Evolutionary conservation across 176 grass and related monocot species (phyloP), one percentile per base, ranked within the genome.

Genomic region (Poa pratensis): DNA sequence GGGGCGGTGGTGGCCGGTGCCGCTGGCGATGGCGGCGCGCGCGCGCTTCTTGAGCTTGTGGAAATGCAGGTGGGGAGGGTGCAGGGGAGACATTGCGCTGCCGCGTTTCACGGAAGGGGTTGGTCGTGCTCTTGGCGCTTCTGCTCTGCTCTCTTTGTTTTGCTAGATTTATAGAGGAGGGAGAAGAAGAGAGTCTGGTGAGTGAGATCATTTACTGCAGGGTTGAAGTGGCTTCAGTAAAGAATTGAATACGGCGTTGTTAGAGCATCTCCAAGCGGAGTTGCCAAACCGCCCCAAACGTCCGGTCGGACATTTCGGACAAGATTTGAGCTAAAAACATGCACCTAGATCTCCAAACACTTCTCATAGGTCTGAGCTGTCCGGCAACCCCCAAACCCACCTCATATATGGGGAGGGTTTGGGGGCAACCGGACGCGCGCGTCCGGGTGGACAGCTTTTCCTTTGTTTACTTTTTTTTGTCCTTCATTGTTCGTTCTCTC

Each of bases 11-110:
- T n/a, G 24, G 22, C 77, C 73, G 9, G 57, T 8, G 34, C 3
- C 66, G 18, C 42, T 66, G 12, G 12, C 30, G 27, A 22, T 48
- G 26, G 12, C 69, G 57, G 82, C 28, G 61, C 79, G 80, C 20
- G 78, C 72, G 23, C 82, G 75, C 78, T 86, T 85, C 72, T 52
- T 90, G 43, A 92, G 83, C 83, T 87, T 92, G 60, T 88, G 59
- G 35, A 86, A 75, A 46, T 90, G 78, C 61, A 83, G 73, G 22
- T 77, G 74, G 60, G 87, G 82, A 91, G 89, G 87, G 71, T 59
- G 68, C 37, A 85, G 90, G 82, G 87, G 80, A 87, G 85, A 85
- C 85, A 87, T 87, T 75, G 85, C 85, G 63, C 57, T 50, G 70
- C 82, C 58, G 71, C 14, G 80, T 80, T 81, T 73, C 81, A 50